phyloP scores from a whole-genome alignment of 495 filamentous ascomycete species.

The Pseudomonodictys pantanalensis region DNA sequence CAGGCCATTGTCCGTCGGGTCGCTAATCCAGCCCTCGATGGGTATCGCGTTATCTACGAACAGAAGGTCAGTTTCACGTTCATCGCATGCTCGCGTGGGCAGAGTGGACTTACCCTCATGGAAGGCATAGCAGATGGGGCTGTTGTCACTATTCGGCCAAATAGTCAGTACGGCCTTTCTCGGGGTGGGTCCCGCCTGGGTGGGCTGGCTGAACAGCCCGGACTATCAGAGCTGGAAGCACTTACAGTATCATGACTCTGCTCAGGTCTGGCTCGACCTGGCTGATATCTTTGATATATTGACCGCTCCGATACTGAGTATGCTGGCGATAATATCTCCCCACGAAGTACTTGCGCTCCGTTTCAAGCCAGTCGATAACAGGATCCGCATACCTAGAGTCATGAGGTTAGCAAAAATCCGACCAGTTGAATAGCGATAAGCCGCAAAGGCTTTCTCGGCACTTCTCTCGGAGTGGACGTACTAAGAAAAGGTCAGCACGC shows the following conservation, averaged over 20 bases:
- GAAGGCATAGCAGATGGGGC: constrained; percentile 96
- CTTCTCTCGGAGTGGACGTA: too few species aligned
- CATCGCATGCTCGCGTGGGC: constrained; percentile 11
- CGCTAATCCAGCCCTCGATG: constrained; percentile 89
- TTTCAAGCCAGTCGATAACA: constrained; percentile 97
- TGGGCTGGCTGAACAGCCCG: too few species aligned
- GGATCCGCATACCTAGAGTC: constrained; percentile 98
- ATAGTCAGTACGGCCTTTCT: too few species aligned
- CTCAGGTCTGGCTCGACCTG: constrained; percentile 94
- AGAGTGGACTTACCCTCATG: constrained; percentile 71
- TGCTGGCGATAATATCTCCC: constrained; percentile 92
- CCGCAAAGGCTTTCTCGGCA: too few species aligned
- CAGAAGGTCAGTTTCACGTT: constrained; percentile 18
- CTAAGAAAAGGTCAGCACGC: too few species aligned
- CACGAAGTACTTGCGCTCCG: constrained; percentile 92
- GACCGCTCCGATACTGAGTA: constrained; percentile 89
- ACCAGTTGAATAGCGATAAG: too few species aligned
- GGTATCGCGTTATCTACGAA: constrained; percentile 84
- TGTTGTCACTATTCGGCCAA: constrained; percentile 95
- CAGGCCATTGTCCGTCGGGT: constrained; percentile 86
- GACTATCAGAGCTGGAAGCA: too few species aligned
- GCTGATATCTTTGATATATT: constrained; percentile 96
- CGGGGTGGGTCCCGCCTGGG: too few species aligned
- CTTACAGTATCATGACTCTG: constrained; percentile 99
- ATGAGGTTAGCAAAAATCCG: too few species aligned